These are phyloP conservation scores for Lactifluus hygrophoroides DNA, from an alignment of 768 basidiomycete species.

Conservation along the genomic window DNA sequence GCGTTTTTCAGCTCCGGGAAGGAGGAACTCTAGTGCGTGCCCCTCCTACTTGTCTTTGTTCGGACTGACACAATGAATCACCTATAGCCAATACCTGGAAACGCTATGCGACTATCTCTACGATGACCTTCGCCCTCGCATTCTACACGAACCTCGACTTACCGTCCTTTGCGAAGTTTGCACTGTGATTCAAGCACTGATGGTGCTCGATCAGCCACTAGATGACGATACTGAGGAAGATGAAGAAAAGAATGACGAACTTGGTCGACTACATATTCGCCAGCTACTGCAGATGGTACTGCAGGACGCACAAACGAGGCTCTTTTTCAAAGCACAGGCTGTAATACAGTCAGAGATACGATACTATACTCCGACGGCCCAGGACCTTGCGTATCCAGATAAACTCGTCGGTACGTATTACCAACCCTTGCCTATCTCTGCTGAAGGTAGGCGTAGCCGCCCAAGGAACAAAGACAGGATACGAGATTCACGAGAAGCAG, in stretches of 20 bases:
- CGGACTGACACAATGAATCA: background rate
- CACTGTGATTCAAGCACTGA: conserved; percentile 90
- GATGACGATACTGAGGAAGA: conserved; percentile 30
- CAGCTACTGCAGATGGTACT: conserved; percentile 81
- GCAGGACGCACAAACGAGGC: conserved; percentile 90
- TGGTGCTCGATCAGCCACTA: conserved; percentile 74
- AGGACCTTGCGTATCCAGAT: conserved; percentile 82
- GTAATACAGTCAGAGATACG: conserved; percentile 84
- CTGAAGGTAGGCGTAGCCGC: conserved; percentile 30
- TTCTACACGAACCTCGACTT: conserved; percentile 85
- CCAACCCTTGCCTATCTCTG: background rate
- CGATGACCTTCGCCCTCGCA: conserved; percentile 91
- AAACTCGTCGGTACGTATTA: conserved; percentile 56
- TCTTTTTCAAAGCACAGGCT: conserved; percentile 94
- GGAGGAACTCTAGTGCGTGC: conserved; percentile 55
- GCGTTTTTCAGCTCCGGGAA: conserved; percentile 86
- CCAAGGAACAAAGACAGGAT: conserved; percentile 35
- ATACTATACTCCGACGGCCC: conserved; percentile 66
- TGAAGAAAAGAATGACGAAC: conserved; percentile 32
- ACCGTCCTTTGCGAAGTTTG: conserved; percentile 90
- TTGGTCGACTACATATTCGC: conserved; percentile 66
- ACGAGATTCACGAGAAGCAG: conserved; percentile 56
- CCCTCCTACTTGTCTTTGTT: background rate
- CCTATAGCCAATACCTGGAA: conserved; percentile 76
- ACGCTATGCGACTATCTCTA: conserved; percentile 89